Evolutionary conservation across 176 grass and related monocot genomes (phyloP).

Genomic region (Bromus sterilis): DNA sequence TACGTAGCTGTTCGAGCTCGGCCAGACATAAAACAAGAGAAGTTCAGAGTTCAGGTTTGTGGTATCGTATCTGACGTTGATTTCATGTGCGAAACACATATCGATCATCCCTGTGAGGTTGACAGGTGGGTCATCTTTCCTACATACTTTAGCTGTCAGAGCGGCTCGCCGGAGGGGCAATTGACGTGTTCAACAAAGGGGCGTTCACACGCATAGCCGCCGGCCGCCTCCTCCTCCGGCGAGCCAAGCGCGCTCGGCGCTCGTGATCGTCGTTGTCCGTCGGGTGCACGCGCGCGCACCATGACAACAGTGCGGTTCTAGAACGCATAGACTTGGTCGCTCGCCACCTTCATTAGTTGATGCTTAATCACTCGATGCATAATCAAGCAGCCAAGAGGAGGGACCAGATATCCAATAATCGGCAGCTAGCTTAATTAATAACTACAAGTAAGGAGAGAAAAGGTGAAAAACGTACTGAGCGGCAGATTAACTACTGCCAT

Average conservation of each 20-base stretch:
- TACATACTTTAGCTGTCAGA: background rate
- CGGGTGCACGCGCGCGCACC: slow-evolving; percentile 41
- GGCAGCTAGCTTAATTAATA: background rate
- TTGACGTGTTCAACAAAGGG: slow-evolving; percentile 23
- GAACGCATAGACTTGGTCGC: slow-evolving; percentile 22
- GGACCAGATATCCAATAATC: slow-evolving; percentile 24
- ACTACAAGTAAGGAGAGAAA: background rate
- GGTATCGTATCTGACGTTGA: background rate
- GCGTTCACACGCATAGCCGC: slow-evolving; percentile 4
- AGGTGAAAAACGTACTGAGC: slow-evolving; percentile 1
- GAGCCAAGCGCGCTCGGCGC: background rate
- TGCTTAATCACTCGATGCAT: slow-evolving; percentile 13
- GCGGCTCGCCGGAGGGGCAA: background rate
- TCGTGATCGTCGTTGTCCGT: slow-evolving; percentile 38
- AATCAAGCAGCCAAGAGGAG: background rate
- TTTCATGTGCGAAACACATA: background rate
- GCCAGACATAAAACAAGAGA: too few species aligned
- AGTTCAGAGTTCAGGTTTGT: background rate
- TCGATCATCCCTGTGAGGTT: background rate
- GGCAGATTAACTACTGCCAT: slow-evolving; percentile 14
- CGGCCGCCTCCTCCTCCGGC: slow-evolving; percentile 4
- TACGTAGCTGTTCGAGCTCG: background rate
- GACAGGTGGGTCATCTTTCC: background rate
- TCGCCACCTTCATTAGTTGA: background rate
- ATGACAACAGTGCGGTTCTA: slow-evolving; percentile 42